phyloP scores from a whole-genome alignment of 805 yeast species.

The Candida arabinofermentans region DNA sequence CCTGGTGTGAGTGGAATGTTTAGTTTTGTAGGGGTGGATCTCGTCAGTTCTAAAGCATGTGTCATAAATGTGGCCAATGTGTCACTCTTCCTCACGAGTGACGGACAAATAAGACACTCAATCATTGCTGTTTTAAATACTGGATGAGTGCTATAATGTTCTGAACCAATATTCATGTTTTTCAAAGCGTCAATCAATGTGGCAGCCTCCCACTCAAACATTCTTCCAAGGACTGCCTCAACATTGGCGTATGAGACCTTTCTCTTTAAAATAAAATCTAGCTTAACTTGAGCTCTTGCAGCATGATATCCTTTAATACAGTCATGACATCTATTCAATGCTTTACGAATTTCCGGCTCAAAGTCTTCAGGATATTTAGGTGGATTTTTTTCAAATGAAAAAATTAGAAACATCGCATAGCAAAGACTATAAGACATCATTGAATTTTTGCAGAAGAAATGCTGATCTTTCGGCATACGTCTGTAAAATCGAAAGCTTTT shows the following conservation, averaged over 20 bases:
- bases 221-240: slow-evolving; percentile 19
- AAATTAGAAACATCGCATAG: slow-evolving; percentile 36
- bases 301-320: slow-evolving; percentile 53
- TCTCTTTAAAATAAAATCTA: slow-evolving; percentile 49
- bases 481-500: slow-evolving; percentile 31
- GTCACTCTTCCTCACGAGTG: slow-evolving; percentile 38
- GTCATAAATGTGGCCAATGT: slow-evolving; percentile 36
- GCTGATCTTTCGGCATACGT: slow-evolving; percentile 23
- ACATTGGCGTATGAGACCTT: slow-evolving; percentile 26
- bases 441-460: slow-evolving; percentile 54
- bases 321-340: slow-evolving; percentile 45
- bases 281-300: slow-evolving; percentile 47
- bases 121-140: slow-evolving; percentile 32
- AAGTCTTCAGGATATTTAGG: slow-evolving; percentile 10
- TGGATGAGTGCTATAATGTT: slow-evolving; percentile 25
- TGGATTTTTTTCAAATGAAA: slow-evolving; percentile 42
- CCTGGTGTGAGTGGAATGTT: slow-evolving; percentile 40
- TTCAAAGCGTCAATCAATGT: slow-evolving; percentile 13
- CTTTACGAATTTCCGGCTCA: slow-evolving; percentile 15
- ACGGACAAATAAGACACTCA: slow-evolving; percentile 53
- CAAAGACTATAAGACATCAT: slow-evolving; percentile 49
- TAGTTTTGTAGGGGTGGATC: slow-evolving; percentile 10
- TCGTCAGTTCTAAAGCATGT: slow-evolving; percentile 30
- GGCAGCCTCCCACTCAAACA: slow-evolving; percentile 26
- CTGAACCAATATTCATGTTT: slow-evolving; percentile 15